Evolutionary conservation across 2,329 filamentous ascomycete genomes (phyloP), one percentile per base, ranked within the genome.

Genomic region (Gremmenia infestans): DNA sequence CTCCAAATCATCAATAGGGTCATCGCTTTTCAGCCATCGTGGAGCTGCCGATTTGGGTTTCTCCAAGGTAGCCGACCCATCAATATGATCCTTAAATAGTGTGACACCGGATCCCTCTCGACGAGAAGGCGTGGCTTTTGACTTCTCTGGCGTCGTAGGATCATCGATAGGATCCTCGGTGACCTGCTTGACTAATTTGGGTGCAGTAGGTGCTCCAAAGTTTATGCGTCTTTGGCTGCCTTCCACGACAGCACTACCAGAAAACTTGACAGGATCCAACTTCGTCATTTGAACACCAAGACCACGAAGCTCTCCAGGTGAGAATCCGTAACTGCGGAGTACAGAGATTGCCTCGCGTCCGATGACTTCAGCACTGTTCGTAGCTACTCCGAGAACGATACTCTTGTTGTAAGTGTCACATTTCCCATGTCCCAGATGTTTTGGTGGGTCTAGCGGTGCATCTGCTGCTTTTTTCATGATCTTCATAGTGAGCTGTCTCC

Each of bases 341-440:
- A 97, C 88, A 0, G 87, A 86, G n/a, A 96, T 77, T 0, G 91
- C 89, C 71, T 97, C 92, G 67, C 88, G 91, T 0, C 85, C 85
- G 40, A 97, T 80, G 1, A 82, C 71, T 28, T 87, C 82, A 28
- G 82, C 80, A 51, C 84, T 81, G 68, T 95, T 88, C 0, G 93
- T 97, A 4, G 92, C 85, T 15, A 97, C 83, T 1, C 93, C 92
- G 58, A 99, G 86, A 1, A 85, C 71, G 8, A 87, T 72, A 64
- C 91, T 96, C 71, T 95, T 97, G 75, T 91, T 97, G 76, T 92
- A 95, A 0, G 85, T 89, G 68, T 99, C 94, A 67, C 94, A 99
- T 72, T 91, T 93, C 1, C 94, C 94, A 72, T 97, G 94, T 0
- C 94, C 94, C 1, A 99, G 78, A 72, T 97, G 91, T 68, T 99